Evolutionary conservation across 1,139 yeast genomes (phyloP), one percentile per base, ranked within the genome.

Genomic region (Suhomyces atakaporum): DNA sequence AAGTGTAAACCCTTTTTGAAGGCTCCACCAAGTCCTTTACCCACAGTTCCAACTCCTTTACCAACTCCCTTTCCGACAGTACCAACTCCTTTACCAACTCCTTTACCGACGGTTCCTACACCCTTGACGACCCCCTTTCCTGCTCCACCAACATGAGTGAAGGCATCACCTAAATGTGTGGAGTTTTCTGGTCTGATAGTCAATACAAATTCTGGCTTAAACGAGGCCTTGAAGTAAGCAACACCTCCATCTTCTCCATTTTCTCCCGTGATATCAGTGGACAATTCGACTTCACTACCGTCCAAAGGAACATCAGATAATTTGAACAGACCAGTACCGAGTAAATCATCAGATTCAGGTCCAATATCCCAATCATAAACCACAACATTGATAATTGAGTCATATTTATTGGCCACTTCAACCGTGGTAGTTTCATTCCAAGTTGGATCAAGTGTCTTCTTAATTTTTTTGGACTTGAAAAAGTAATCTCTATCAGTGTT

Each of bases 291-390:
- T 9, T 71, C 64, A 10, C 75, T 73, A 30, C 72, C 71, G 21
- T 73, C 66, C 9, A 82, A 77, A 49, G 82, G 81, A 27, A 92
- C 69, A 9, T 80, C 78, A 0, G 76, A 60, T 44, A 92, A 63
- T 12, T 78, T 73, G 40, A 89, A 57, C 18, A 54, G 51, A n/a
- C 82, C 88, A 23, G 65, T 65, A 39, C 97, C 96, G 40, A 92
- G 70, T 43, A 74, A 69, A 60, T 92, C 97, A 59, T 92, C 94
- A 44, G 76, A 79, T 45, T 81, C 87, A 19, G 85, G 80, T 45
- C 96, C 96, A 47, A 90, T 78, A 62, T 92, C 98, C 96, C 97
- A 90, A 58, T 92, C 98, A 51, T 60, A 73, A 21, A 86, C 79
- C 38, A 72, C 76, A 33, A 86, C 69, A 41, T 66, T 66, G 40